Percentiles rank a stretch among this genome's conserved stretches.
Conservation (phyloP, 129 eudicot genomes). For the Daucus carota region DNA sequence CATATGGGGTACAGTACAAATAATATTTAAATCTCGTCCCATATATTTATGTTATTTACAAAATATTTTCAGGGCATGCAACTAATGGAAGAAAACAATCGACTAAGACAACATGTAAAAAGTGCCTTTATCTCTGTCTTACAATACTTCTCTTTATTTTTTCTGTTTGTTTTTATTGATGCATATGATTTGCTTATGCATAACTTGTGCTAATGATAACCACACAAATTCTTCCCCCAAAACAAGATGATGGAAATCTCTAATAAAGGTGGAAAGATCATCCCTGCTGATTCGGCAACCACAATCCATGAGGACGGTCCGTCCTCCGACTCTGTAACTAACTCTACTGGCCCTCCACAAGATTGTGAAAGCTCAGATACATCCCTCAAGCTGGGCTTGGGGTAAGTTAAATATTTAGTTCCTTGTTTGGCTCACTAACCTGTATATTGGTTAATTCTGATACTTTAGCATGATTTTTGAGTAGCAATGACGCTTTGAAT, state of each 20-base stretch:
- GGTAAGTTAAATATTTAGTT: conserved; percentile 62
- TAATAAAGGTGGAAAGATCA: conserved; percentile 28
- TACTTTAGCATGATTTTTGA: not conserved
- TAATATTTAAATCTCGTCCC: not conserved
- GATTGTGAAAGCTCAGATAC: conserved; percentile 76
- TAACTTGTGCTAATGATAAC: not conserved
- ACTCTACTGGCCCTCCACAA: conserved; percentile 61
- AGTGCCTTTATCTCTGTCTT: conserved; percentile 2
- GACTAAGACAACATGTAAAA: conserved; percentile 54
- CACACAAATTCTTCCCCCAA: conserved; percentile 2
- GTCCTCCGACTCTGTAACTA: conserved; percentile 56
- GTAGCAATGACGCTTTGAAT: not conserved
- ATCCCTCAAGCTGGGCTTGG: conserved; percentile 93
- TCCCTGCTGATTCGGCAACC: conserved; percentile 34
- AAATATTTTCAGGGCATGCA: conserved; percentile 52
- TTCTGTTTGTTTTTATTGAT: not conserved
- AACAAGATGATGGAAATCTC: conserved; percentile 46
- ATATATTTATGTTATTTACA: not conserved
- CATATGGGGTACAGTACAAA: not conserved
- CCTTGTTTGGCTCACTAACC: too few relatives aligned
- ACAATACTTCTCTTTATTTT: not conserved
- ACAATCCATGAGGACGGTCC: conserved; percentile 53
- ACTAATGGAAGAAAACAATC: conserved; percentile 71
- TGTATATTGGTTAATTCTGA: not conserved
- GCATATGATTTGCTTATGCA: conserved; percentile 4